Base-by-base conservation (phyloP, 257 asterid species). In the Solanum ahanhuiri region DNA sequence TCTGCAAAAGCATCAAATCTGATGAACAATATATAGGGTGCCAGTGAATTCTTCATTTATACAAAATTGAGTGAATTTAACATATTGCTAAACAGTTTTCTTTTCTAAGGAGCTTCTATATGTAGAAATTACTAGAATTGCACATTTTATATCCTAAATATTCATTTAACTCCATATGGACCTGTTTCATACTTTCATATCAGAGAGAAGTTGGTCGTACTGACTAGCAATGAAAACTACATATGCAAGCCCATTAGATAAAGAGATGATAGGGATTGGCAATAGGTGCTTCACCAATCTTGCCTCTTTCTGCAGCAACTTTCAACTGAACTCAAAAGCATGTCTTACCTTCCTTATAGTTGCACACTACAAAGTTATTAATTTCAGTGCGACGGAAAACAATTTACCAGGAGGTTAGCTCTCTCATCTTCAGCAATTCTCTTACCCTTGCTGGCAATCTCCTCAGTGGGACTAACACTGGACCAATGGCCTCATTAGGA, bases 381-480 rank as follows among this genome's bases (percentile, higher is more conserved):
- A 79, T 81, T 79, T 79, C 28, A 77, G 23, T 25, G 83, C 18
- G 83, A 70, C 33, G 22, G 57, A 76, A 72, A 45, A 45, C 84
- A 51, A 64, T 77, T 89, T 88, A 96, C 99, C 99, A 92, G 94
- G 86, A 96, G 94, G 85, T 43, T 83, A 83, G 90, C 94, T 91
- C 90, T 92, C 87, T 93, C 97, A 87, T 94, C 93, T 41, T 93
- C 89, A 83, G 98, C 90, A 85, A 94, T 89, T 86, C 88, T 83
- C 64, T 89, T 88, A 81, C 73, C 84, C 73, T 86, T 90, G 30
- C 89, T 34, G 43, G 93, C 75, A 83, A 87, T 90, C 87, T 92
- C 94, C 89, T 95, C 92, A 76, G 95, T 88, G 85, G 98, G 94
- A 90, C 91, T 92, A 86, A 91, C 90, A 87, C 96, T 95, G 88